Percentiles rank a stretch among this genome's conserved stretches.
Evolutionary conservation across 1,139 yeast genomes (phyloP).

Genomic region (Sugiyamaella novakii): DNA sequence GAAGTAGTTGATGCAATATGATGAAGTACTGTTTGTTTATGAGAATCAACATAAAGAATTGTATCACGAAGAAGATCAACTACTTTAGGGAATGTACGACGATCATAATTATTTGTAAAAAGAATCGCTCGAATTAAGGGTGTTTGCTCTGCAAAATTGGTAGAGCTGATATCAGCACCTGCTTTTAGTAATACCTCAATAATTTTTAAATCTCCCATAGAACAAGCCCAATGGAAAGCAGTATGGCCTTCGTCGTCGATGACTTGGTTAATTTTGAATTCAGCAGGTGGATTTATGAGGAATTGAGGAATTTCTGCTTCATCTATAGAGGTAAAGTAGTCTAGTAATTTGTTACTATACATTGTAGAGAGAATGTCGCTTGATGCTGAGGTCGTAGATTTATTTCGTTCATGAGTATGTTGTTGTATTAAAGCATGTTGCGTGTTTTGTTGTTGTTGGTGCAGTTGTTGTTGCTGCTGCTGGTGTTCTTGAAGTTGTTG

Average conservation of each 20-base stretch:
- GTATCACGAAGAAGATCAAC: constrained; percentile 69
- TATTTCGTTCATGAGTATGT: constrained; percentile 8
- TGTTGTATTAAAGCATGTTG: constrained; percentile 1
- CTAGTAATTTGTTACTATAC: constrained; percentile 50
- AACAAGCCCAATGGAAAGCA: constrained; percentile 95
- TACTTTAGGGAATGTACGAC: constrained; percentile 70
- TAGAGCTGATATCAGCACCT: constrained; percentile 76
- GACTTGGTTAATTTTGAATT: constrained; percentile 79
- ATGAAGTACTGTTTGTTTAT: constrained; percentile 70
- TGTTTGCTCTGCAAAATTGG: constrained; percentile 78
- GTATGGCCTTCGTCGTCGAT: constrained; percentile 97
- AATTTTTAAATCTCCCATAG: constrained; percentile 78
- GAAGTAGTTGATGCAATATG: constrained; percentile 71
- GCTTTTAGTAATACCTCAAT: constrained; percentile 67
- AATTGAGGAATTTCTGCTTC: constrained; percentile 63
- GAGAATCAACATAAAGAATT: constrained; percentile 62
- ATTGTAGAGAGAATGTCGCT: constrained; percentile 44
- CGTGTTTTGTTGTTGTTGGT: neutral
- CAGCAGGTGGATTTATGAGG: constrained; percentile 71
- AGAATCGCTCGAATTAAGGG: constrained; percentile 80
- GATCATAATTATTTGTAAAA: constrained; percentile 85
- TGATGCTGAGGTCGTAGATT: constrained; percentile 29
- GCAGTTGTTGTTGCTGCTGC: neutral
- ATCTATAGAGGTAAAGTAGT: constrained; percentile 58
- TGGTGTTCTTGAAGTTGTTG: neutral